These are phyloP conservation scores for Sporothrix protearum DNA, from an alignment of 2,329 filamentous ascomycete species.

Conservation along the genomic window DNA sequence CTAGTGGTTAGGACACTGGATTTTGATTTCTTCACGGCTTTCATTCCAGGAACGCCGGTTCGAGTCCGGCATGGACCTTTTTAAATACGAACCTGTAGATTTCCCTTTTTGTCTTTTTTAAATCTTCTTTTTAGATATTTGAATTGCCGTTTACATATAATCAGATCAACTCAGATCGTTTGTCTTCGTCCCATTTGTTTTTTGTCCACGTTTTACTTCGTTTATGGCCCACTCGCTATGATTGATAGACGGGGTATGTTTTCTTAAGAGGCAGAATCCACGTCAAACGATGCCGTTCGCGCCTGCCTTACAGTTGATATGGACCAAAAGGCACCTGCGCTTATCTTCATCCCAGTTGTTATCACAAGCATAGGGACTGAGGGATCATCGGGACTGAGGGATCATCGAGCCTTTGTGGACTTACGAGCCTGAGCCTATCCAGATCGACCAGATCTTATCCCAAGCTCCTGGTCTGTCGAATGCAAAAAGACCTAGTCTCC, in stretches of 20 bases:
- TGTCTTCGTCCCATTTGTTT: background rate
- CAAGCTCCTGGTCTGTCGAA: background rate
- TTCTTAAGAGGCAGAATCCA: too few relatives aligned
- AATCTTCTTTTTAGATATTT: background rate
- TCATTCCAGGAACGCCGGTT: constrained; percentile 16
- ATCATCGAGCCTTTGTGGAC: background rate
- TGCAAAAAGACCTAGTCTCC: background rate
- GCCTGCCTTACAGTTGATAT: background rate
- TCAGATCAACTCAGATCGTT: background rate
- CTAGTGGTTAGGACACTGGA: constrained; percentile 19
- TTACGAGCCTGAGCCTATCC: background rate
- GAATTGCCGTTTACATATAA: too few relatives aligned
- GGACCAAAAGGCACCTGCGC: background rate
- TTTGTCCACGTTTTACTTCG: background rate
- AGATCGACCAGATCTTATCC: background rate
- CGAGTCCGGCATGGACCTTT: constrained; percentile 20
- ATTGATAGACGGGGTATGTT: too few relatives aligned
- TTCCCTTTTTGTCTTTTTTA: constrained; percentile 2
- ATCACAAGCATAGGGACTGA: too few relatives aligned
- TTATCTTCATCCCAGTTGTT: background rate
- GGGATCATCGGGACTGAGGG: too few relatives aligned
- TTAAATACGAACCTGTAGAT: background rate
- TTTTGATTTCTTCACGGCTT: constrained; percentile 3
- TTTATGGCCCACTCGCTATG: background rate
- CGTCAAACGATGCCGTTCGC: too few relatives aligned